These are phyloP conservation scores for Mycena polygramma DNA, from an alignment of 768 basidiomycete species.

Conservation along the genomic window DNA sequence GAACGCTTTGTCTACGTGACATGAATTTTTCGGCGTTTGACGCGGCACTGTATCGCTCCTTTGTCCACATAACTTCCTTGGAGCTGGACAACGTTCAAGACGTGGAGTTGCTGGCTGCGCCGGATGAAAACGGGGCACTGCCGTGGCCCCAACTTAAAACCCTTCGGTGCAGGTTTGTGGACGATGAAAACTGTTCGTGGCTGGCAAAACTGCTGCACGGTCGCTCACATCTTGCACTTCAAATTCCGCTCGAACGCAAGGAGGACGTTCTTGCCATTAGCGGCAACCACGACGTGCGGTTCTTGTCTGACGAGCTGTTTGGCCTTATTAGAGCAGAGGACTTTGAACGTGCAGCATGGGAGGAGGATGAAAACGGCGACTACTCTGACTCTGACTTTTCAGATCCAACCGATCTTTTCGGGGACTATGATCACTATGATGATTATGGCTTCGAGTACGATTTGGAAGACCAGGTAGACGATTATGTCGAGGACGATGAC, in stretches of 20 bases:
- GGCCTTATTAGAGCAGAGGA: slow-evolving; percentile 25
- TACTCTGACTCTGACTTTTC: slow-evolving; percentile 20
- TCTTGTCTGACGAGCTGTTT: slow-evolving; percentile 8
- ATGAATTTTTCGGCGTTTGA: slow-evolving; percentile 10
- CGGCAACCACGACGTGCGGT: slow-evolving; percentile 6
- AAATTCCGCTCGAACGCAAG: slow-evolving; percentile 6
- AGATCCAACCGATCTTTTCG: slow-evolving; percentile 18
- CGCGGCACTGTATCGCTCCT: slow-evolving; percentile 26
- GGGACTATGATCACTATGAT: slow-evolving; percentile 17
- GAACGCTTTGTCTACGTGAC: slow-evolving; percentile 30
- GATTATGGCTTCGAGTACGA: slow-evolving; percentile 36
- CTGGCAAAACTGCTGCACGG: slow-evolving; percentile 1
- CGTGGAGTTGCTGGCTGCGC: slow-evolving; percentile 1
- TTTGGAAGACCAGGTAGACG: slow-evolving; percentile 33
- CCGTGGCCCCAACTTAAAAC: slow-evolving; percentile 29
- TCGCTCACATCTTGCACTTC: slow-evolving; percentile 18
- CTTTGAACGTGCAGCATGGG: slow-evolving; percentile 5
- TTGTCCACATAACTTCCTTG: slow-evolving; percentile 29
- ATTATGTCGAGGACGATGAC: slow-evolving; percentile 13
- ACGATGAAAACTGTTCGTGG: slow-evolving; percentile 15
- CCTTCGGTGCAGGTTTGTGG: slow-evolving; percentile 9
- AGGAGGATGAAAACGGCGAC: slow-evolving; percentile 21
- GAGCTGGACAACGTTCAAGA: slow-evolving; percentile 26
- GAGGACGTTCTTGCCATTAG: not conserved
- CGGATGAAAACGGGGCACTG: slow-evolving; percentile 6